Evolutionary conservation across 2,329 filamentous ascomycete genomes (phyloP).

Genomic region (Alternaria sp.): DNA sequence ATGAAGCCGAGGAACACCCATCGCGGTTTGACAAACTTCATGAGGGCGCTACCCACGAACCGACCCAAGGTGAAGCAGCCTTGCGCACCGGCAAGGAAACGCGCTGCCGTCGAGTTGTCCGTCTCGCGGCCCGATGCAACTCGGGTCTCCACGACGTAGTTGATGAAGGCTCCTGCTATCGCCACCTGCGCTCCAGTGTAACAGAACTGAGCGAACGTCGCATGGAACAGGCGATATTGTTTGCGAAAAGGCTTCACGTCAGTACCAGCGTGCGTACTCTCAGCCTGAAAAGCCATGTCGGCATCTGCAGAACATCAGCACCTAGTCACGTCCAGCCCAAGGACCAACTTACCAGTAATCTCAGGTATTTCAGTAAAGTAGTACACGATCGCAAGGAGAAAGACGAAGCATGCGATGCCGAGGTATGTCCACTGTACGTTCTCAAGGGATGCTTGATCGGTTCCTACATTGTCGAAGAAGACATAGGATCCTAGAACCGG

Average conservation of each 20-base stretch:
- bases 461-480: conserved; percentile 66
- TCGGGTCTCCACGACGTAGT: conserved; percentile 61
- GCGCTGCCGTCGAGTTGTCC: conserved; percentile 64
- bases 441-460: conserved; percentile 59
- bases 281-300: conserved; percentile 66
- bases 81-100: conserved; percentile 77
- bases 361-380: conserved; percentile 64
- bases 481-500: conserved; percentile 68
- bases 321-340: background rate
- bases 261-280: conserved; percentile 45
- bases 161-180: conserved; percentile 57
- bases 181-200: conserved; percentile 78
- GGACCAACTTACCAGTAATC: conserved; percentile 56
- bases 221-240: conserved; percentile 78
- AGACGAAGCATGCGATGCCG: conserved; percentile 68
- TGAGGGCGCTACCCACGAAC: conserved; percentile 71
- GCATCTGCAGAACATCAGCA: conserved; percentile 28
- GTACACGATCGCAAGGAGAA: conserved; percentile 65
- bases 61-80: conserved; percentile 76
- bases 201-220: conserved; percentile 77
- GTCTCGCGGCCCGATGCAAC: conserved; percentile 32
- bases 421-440: conserved; percentile 73
- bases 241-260: conserved; percentile 63
- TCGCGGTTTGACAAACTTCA: conserved; percentile 72
- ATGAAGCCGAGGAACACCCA: conserved; percentile 76